These are phyloP conservation scores for Neofusicoccum umdonicola DNA, from an alignment of 2,329 filamentous ascomycete species.

Conservation along the genomic window DNA sequence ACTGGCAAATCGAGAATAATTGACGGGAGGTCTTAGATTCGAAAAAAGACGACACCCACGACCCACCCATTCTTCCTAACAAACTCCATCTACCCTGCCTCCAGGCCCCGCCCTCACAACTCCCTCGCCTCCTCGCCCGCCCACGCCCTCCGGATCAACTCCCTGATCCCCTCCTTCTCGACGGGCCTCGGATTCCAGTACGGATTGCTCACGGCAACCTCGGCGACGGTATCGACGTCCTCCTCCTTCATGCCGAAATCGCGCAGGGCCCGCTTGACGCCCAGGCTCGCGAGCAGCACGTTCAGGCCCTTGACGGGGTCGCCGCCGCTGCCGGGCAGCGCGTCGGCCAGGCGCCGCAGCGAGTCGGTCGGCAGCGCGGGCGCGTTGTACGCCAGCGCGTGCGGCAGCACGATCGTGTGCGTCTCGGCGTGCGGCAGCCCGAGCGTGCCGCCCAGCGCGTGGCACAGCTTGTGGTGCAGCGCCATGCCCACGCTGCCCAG, in stretches of 20 bases:
- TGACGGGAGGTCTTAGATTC: too few relatives aligned
- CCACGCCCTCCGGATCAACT: slow-evolving; percentile 60
- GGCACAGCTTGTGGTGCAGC: slow-evolving; percentile 67
- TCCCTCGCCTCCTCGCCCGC: slow-evolving; percentile 58
- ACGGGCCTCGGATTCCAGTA: slow-evolving; percentile 60
- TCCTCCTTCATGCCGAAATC: slow-evolving; percentile 55
- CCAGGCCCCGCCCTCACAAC: slow-evolving; percentile 32
- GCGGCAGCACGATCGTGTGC: slow-evolving; percentile 62
- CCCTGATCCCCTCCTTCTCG: slow-evolving; percentile 52
- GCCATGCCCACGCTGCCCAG: slow-evolving; percentile 61
- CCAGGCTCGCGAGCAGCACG: slow-evolving; percentile 38
- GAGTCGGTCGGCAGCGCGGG: slow-evolving; percentile 50
- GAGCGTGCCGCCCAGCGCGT: slow-evolving; percentile 63
- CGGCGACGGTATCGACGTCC: slow-evolving; percentile 59
- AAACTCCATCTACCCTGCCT: too few relatives aligned
- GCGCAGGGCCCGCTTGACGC: slow-evolving; percentile 49
- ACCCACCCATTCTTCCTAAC: too few relatives aligned
- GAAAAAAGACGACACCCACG: too few relatives aligned
- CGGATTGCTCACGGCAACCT: slow-evolving; percentile 57
- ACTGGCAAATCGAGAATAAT: too few relatives aligned
- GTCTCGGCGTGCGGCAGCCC: slow-evolving; percentile 65
- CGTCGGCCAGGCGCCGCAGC: slow-evolving; percentile 54
- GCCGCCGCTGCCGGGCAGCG: slow-evolving; percentile 57
- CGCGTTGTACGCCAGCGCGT: slow-evolving; percentile 63
- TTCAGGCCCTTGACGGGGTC: slow-evolving; percentile 24